These are phyloP conservation scores for Podospora australis DNA, from an alignment of 495 filamentous ascomycete species.

Conservation along the genomic window DNA sequence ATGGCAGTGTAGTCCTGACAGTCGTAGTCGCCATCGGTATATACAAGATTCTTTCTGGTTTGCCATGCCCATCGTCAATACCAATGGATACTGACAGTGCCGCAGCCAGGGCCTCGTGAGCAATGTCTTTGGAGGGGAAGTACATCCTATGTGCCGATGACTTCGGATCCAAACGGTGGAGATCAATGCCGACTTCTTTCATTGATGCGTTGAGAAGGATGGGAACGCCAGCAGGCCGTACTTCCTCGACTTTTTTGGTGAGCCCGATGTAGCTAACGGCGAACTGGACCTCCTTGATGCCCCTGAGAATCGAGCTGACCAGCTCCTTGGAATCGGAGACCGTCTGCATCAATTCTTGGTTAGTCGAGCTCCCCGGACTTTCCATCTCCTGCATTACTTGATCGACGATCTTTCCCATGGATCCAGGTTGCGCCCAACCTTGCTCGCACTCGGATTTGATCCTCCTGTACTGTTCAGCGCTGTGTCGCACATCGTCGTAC, in stretches of 20 bases:
- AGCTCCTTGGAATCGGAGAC: constrained; percentile 94
- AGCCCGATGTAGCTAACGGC: constrained; percentile 88
- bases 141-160: constrained; percentile 98
- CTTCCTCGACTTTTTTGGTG: constrained; percentile 63
- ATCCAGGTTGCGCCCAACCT: constrained; percentile 24
- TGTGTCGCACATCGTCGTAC: constrained; percentile 73
- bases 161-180: constrained; percentile 87
- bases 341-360: constrained; percentile 72
- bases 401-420: constrained; percentile 57
- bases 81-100: constrained; percentile 88
- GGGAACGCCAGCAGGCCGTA: constrained; percentile 58
- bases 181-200: constrained; percentile 90
- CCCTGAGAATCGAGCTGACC: constrained; percentile 78
- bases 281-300: constrained; percentile 93
- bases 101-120: constrained; percentile 89
- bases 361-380: constrained; percentile 57
- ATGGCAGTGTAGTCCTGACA: constrained; percentile 87
- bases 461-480: constrained; percentile 44
- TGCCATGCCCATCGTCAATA: constrained; percentile 78
- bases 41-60: constrained; percentile 81
- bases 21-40: constrained; percentile 98
- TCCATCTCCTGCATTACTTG: constrained; percentile 76
- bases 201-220: constrained; percentile 81
- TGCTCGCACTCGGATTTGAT: constrained; percentile 24
- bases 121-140: constrained; percentile 86